phyloP scores from a whole-genome alignment of 1,139 yeast species.

The Nadsonia starkeyi-henricii region DNA sequence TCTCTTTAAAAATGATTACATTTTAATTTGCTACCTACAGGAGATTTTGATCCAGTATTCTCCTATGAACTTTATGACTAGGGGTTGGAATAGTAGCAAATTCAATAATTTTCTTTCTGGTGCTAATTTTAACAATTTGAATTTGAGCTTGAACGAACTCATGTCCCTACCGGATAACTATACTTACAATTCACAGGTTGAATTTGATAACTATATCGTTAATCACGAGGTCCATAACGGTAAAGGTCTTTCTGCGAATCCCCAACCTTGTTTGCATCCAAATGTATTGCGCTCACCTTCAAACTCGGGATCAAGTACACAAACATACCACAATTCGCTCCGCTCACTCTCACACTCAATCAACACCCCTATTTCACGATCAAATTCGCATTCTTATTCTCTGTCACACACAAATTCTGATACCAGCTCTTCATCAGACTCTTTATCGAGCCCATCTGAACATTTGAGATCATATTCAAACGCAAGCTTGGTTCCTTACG shows the following conservation, averaged over 20 bases:
- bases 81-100: neutral
- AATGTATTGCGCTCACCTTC: neutral
- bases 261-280: neutral
- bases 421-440: neutral
- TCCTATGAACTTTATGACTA: conserved; percentile 23
- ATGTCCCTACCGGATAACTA: neutral
- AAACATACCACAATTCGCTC: too few species aligned
- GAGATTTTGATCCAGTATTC: conserved; percentile 41
- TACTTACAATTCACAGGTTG: neutral
- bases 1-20: conserved; percentile 62
- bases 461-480: neutral
- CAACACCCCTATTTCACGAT: neutral
- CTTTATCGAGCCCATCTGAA: neutral
- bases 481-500: conserved; percentile 3
- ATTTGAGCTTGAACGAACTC: neutral
- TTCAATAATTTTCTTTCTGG: neutral
- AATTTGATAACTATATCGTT: too few species aligned
- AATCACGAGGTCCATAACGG: too few species aligned
- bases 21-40: conserved; percentile 50
- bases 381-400: neutral
- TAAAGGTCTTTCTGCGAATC: too few species aligned
- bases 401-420: neutral
- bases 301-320: neutral
- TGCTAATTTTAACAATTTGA: neutral
- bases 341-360: neutral